These are phyloP conservation scores for Heliosperma pusillum DNA, from an alignment of 148 eudicot species.

Conservation along the genomic window DNA sequence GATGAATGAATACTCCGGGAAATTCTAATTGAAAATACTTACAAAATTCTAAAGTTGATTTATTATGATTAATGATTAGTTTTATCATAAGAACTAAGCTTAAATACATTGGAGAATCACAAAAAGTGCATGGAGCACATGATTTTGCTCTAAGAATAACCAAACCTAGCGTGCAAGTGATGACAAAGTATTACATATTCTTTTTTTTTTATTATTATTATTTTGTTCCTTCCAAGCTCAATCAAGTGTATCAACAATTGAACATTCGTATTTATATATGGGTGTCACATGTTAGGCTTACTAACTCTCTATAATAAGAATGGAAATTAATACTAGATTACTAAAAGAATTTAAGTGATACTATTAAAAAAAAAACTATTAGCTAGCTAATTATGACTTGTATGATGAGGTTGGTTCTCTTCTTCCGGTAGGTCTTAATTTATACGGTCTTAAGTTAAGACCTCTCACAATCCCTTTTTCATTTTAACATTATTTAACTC, in stretches of 20 bases:
- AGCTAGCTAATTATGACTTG: no score
- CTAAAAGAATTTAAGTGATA: background rate
- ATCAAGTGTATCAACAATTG: slow-evolving; percentile 12
- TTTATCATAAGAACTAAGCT: background rate
- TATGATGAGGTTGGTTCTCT: no score
- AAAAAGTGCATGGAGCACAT: slow-evolving; percentile 15
- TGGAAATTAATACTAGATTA: background rate
- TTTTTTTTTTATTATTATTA: no score
- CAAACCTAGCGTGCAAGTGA: slow-evolving; percentile 44
- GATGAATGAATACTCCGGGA: no score
- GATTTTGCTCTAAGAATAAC: slow-evolving; percentile 27
- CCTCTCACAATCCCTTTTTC: no score
- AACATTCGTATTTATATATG: background rate
- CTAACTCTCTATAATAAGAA: background rate
- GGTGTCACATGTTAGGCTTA: slow-evolving; percentile 20
- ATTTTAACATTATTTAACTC: no score
- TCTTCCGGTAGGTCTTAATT: no score
- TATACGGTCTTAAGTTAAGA: no score
- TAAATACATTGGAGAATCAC: slow-evolving; percentile 12
- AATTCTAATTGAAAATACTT: no score
- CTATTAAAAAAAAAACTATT: background rate
- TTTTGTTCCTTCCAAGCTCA: slow-evolving; percentile 25
- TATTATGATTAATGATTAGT: background rate
- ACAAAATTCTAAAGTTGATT: no score
- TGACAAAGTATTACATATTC: slow-evolving; percentile 29